phyloP scores from a whole-genome alignment of 192 early-diverging fungal species.

The Gonapodya prolifera region DNA sequence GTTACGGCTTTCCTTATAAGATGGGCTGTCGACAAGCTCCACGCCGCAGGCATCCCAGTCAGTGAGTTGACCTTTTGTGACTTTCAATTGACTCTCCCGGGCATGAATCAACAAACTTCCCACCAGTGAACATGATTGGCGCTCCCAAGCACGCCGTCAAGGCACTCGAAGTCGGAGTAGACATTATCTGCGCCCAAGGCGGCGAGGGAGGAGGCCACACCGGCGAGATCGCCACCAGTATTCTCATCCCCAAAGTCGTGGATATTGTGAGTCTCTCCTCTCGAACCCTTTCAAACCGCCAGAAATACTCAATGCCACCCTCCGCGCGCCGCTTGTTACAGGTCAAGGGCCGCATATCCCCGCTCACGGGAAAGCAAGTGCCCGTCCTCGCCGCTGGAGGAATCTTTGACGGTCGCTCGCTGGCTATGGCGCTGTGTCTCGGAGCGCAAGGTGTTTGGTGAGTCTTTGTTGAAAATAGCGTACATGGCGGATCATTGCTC shows the following conservation, averaged over 20 bases:
- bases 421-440: constrained; percentile 25
- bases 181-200: constrained; percentile 35
- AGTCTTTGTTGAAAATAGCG: background rate
- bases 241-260: constrained; percentile 21
- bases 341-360: constrained; percentile 21
- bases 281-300: too few relatives aligned
- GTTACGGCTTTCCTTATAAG: too few relatives aligned
- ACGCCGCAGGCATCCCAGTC: constrained; percentile 23
- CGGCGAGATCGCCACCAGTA: constrained; percentile 19
- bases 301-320: too few relatives aligned
- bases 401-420: constrained; percentile 26
- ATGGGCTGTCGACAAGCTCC: constrained; percentile 35
- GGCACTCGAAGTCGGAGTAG: constrained; percentile 26
- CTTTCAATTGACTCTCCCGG: background rate
- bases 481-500: too few relatives aligned
- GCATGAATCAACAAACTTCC: background rate
- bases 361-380: constrained; percentile 22
- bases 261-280: too few relatives aligned
- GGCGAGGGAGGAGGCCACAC: constrained; percentile 35
- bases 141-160: constrained; percentile 29
- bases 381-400: constrained; percentile 32
- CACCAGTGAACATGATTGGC: constrained; percentile 35
- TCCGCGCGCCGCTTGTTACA: too few relatives aligned
- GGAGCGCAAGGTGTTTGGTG: constrained; percentile 32
- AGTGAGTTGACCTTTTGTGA: background rate